A percentile compares a stretch with the other conserved stretches of the same genome.
phyloP scores from a whole-genome alignment of 371 early-diverging fungal species.

The Rhizopus sp. region DNA sequence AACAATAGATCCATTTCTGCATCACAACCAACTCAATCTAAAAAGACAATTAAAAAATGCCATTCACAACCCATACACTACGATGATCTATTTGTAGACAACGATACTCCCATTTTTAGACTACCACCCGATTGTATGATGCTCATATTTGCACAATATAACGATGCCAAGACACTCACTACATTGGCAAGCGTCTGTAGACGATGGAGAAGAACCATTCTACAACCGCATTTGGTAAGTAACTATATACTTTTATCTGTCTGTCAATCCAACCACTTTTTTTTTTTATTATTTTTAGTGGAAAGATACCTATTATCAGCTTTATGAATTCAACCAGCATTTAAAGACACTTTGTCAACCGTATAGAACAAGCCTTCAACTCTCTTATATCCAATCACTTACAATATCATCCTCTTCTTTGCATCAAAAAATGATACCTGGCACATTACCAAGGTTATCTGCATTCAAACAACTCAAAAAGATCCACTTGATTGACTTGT shows the following conservation, averaged over 20 bases:
- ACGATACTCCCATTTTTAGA: not conserved
- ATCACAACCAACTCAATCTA: not conserved
- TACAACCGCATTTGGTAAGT: constrained; percentile 6
- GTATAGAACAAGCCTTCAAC: not conserved
- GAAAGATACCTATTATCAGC: not conserved
- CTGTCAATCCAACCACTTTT: not conserved
- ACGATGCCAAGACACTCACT: not conserved
- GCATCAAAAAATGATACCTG: not conserved
- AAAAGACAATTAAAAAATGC: not conserved
- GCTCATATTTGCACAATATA: constrained; percentile 2
- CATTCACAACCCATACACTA: not conserved
- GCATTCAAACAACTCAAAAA: constrained; percentile 2
- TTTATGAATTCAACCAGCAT: not conserved
- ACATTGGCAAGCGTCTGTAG: constrained; percentile 5
- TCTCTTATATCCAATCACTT: constrained; percentile 1
- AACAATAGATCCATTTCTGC: not conserved
- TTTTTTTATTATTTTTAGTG: constrained; percentile 11
- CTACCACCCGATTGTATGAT: constrained; percentile 12
- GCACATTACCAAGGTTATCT: not conserved
- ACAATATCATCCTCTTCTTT: not conserved
- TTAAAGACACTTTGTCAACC: not conserved
- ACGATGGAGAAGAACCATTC: constrained; percentile 1
- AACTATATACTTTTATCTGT: not conserved
- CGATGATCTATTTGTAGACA: not conserved
- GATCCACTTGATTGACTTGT: not conserved